These are phyloP conservation scores for Debaryomycetaceae sp. DNA, from an alignment of 1,139 yeast species.

Conservation along the genomic window DNA sequence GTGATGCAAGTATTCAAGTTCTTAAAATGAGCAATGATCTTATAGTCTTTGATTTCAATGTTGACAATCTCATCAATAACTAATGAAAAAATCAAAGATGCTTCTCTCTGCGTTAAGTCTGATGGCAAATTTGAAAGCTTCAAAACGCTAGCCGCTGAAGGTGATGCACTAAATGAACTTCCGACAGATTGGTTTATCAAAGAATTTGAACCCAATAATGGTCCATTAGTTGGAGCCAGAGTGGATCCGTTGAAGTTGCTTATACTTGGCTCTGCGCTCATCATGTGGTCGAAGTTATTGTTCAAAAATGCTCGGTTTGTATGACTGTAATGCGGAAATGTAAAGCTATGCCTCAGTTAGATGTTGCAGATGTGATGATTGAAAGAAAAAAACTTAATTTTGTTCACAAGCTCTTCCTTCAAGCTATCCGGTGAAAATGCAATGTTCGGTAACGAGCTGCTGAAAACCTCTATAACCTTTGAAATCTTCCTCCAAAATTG, in stretches of 20 bases:
- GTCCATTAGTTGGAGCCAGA: constrained; percentile 11
- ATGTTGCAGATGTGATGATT: constrained; percentile 1
- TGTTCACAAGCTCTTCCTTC: background rate
- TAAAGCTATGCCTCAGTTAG: background rate
- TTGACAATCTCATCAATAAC: constrained; percentile 65
- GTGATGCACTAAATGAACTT: constrained; percentile 4
- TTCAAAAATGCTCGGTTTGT: background rate
- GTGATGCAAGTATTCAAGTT: constrained; percentile 64
- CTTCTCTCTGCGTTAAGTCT: constrained; percentile 74
- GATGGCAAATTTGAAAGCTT: constrained; percentile 62
- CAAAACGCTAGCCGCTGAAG: constrained; percentile 17
- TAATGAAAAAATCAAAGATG: constrained; percentile 71
- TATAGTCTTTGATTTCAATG: constrained; percentile 55
- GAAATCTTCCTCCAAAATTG: background rate
- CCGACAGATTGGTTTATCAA: background rate
- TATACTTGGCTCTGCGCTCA: constrained; percentile 19
- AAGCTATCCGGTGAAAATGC: background rate
- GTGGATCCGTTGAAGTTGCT: constrained; percentile 13
- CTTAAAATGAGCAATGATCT: constrained; percentile 62
- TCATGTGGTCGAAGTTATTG: constrained; percentile 6
- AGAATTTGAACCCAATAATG: constrained; percentile 6
- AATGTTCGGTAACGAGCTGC: background rate
- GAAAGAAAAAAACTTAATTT: constrained; percentile 3
- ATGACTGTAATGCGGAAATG: background rate
- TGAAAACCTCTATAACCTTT: background rate